phyloP scores from a whole-genome alignment of 768 basidiomycete species.

The Leccinum arenicola region DNA sequence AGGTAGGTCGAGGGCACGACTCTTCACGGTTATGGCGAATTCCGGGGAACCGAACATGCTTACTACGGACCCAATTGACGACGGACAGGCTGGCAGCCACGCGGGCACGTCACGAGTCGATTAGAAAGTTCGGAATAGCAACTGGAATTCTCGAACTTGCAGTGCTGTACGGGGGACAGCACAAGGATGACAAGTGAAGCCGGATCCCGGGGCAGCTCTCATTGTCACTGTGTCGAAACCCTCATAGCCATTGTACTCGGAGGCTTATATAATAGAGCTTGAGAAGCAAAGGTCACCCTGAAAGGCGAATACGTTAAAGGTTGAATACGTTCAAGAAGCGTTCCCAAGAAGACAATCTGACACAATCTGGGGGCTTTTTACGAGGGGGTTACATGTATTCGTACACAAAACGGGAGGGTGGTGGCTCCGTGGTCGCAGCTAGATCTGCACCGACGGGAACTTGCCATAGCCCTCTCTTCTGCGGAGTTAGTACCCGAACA shows the following conservation, averaged over 20 bases:
- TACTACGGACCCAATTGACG: not conserved
- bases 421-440: constrained; percentile 27
- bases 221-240: not conserved
- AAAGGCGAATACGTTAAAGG: constrained; percentile 17
- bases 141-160: not conserved
- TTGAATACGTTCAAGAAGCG: constrained; percentile 18
- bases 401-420: constrained; percentile 13
- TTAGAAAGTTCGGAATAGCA: constrained; percentile 1
- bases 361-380: constrained; percentile 10
- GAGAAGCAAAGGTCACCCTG: constrained; percentile 17
- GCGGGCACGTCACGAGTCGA: not conserved
- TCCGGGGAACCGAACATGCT: constrained; percentile 20
- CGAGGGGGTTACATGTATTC: constrained; percentile 2
- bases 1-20: not conserved
- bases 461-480: constrained; percentile 21
- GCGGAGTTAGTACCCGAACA: constrained; percentile 34
- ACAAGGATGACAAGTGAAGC: constrained; percentile 9
- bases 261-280: constrained; percentile 32
- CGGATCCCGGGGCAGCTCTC: constrained; percentile 12
- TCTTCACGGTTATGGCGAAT: constrained; percentile 14
- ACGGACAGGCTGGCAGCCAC: not conserved
- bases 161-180: constrained; percentile 8
- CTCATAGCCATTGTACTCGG: constrained; percentile 26
- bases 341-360: constrained; percentile 18
- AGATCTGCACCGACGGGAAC: constrained; percentile 27